These are phyloP conservation scores for Simplicillium aogashimaense DNA, from an alignment of 2,329 filamentous ascomycete species.

Conservation along the genomic window DNA sequence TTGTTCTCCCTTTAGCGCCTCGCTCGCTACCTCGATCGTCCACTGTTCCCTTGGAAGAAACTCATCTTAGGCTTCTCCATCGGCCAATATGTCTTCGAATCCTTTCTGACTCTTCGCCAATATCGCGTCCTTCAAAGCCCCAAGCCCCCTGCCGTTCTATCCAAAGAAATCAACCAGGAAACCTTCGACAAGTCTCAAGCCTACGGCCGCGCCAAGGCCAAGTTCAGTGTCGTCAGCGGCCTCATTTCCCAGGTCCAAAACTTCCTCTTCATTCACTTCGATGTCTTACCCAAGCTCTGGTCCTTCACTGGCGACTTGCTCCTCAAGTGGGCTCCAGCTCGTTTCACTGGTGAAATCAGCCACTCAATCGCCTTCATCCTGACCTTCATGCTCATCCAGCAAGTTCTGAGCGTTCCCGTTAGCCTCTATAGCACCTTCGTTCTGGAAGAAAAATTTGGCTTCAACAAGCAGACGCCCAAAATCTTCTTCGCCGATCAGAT, in stretches of 20 bases:
- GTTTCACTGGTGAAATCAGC: constrained; percentile 84
- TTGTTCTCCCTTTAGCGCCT: constrained; percentile 43
- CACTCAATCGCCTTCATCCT: constrained; percentile 92
- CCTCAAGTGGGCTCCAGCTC: constrained; percentile 60
- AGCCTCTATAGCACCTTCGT: constrained; percentile 93
- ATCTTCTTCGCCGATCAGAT: constrained; percentile 85
- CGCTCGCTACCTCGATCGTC: constrained; percentile 78
- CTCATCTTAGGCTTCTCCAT: constrained; percentile 91
- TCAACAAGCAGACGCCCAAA: constrained; percentile 93
- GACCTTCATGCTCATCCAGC: constrained; percentile 72
- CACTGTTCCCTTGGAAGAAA: constrained; percentile 94
- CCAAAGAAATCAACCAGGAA: constrained; percentile 78
- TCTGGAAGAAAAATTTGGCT: constrained; percentile 91
- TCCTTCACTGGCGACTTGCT: constrained; percentile 66
- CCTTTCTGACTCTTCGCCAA: constrained; percentile 80
- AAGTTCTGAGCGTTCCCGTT: constrained; percentile 67
- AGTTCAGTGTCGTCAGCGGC: constrained; percentile 72
- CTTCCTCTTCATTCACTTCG: constrained; percentile 78
- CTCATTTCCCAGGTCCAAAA: constrained; percentile 85
- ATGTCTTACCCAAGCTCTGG: constrained; percentile 89
- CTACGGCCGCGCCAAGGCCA: constrained; percentile 91
- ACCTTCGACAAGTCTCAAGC: constrained; percentile 94
- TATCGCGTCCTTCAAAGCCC: constrained; percentile 76
- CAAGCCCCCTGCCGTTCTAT: constrained; percentile 74
- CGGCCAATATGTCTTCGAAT: constrained; percentile 83